Conservation (phyloP, 2,329 filamentous ascomycete species). For the Rhynchosporium graminicola region DNA sequence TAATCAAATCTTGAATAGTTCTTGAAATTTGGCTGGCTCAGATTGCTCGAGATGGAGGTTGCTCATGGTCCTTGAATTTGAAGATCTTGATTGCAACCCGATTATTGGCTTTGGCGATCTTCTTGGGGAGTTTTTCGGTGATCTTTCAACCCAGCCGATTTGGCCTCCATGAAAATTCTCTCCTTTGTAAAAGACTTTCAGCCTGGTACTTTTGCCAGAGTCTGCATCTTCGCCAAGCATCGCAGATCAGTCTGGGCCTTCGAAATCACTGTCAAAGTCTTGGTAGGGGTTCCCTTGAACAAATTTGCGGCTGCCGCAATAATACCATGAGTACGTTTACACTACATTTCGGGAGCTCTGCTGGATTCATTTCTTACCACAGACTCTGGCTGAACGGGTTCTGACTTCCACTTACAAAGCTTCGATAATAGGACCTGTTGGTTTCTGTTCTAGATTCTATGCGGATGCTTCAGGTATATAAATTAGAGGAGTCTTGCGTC, state of each 20-base stretch:
- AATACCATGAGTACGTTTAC: constrained; percentile 8
- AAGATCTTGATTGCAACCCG: constrained; percentile 49
- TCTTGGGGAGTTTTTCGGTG: constrained; percentile 27
- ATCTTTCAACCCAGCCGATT: constrained; percentile 29
- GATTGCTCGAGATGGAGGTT: constrained; percentile 45
- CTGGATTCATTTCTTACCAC: not conserved
- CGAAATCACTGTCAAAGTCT: not conserved
- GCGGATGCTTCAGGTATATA: no score
- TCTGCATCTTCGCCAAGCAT: constrained; percentile 23
- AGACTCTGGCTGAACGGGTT: constrained; percentile 10
- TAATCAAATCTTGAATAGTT: constrained; percentile 47
- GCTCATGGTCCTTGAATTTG: constrained; percentile 48
- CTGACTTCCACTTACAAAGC: constrained; percentile 16
- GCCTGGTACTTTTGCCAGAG: constrained; percentile 22
- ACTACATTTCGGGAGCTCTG: not conserved
- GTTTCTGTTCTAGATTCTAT: not conserved
- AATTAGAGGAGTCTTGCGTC: no score
- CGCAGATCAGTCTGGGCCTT: not conserved
- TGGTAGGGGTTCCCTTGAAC: constrained; percentile 7
- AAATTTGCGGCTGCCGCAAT: constrained; percentile 13
- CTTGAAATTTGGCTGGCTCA: constrained; percentile 43
- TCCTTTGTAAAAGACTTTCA: constrained; percentile 30
- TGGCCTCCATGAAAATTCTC: constrained; percentile 18
- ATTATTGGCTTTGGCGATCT: constrained; percentile 38
- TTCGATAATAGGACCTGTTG: not conserved